Percentiles rank a stretch among this genome's conserved stretches.
phyloP scores from a whole-genome alignment of 768 basidiomycete species.

The Lactifluus piperatus region DNA sequence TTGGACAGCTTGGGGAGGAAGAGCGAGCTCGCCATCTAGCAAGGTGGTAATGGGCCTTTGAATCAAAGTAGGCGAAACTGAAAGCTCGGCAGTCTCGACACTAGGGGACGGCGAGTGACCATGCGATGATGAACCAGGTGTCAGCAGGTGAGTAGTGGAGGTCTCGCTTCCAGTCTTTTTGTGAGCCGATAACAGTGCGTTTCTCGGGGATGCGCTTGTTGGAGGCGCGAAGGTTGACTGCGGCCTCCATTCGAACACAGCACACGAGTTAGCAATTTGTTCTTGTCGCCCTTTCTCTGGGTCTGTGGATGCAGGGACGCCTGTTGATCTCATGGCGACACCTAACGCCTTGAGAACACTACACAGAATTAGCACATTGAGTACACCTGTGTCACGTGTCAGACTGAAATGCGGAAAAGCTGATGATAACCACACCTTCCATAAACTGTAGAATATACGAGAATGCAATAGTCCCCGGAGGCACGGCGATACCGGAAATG shows the following conservation, averaged over 20 bases:
- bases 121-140: background rate
- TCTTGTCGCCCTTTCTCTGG: background rate
- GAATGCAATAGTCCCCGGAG: slow-evolving; percentile 40
- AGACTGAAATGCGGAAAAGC: background rate
- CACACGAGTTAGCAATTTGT: background rate
- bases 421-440: slow-evolving; percentile 33
- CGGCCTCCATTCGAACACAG: background rate
- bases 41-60: slow-evolving; percentile 20
- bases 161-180: slow-evolving; percentile 9
- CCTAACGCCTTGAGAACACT: slow-evolving; percentile 59
- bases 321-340: slow-evolving; percentile 37
- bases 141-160: slow-evolving; percentile 21
- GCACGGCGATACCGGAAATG: slow-evolving; percentile 41
- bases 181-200: slow-evolving; percentile 2
- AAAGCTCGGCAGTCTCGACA: background rate
- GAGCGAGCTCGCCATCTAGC: slow-evolving; percentile 20
- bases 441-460: slow-evolving; percentile 28
- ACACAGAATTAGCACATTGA: slow-evolving; percentile 57
- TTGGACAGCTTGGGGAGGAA: slow-evolving; percentile 18
- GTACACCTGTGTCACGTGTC: slow-evolving; percentile 38
- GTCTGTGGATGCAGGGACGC: background rate
- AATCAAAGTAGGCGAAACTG: background rate
- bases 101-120: slow-evolving; percentile 9
- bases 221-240: background rate
- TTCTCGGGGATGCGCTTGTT: background rate